Evolutionary conservation across 1,139 yeast genomes (phyloP), one percentile per base, ranked within the genome.

Genomic region (Pichiaceae sp.): DNA sequence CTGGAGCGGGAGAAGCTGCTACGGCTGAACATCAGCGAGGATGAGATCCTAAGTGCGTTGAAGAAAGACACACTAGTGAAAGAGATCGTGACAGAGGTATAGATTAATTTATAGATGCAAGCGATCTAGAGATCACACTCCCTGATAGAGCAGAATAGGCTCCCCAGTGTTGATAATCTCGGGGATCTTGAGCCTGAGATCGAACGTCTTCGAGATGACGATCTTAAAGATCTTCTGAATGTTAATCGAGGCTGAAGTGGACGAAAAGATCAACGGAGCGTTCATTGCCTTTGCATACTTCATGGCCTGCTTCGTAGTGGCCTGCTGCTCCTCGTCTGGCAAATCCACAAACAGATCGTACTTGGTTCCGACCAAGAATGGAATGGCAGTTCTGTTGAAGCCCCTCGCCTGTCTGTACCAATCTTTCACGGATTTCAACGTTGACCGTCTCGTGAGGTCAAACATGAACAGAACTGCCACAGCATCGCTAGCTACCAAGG

Each of bases 361-460:
- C 56, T 91, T 91, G 1, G 99, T 91, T 4, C 99, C 99, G 2
- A 91, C 82, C 34, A 91, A 65, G 44, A 91, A 78, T 3, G 97
- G 96, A 37, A 91, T 83, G 17, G 98, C 97, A 0, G 91, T 81
- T 52, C 78, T 79, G 62, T 91, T 91, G 55, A 86, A 79, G 2
- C 95, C 95, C 39, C 95, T 66, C 2, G 94, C 95, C 57, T 86
- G 95, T 45, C 95, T 67, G 56, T 86, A 91, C 98, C 98, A 91
- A 52, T 89, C 96, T 55, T 86, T 85, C 37, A 91, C 72, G 14
- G 93, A 81, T 52, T 84, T 84, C 38, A 91, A 67, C 0, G 96
- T 86, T 15, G 89, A 76, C 48, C 84, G 85, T 35, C 96, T 70
- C 2, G 96, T 84, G 42, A 91, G 65, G 60, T 91, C 98, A 64